Evolutionary conservation across 2,329 filamentous ascomycete species (phyloP), one percentile per base, ranked within the genome.

Genomic region (Dissoconium aciculare): DNA sequence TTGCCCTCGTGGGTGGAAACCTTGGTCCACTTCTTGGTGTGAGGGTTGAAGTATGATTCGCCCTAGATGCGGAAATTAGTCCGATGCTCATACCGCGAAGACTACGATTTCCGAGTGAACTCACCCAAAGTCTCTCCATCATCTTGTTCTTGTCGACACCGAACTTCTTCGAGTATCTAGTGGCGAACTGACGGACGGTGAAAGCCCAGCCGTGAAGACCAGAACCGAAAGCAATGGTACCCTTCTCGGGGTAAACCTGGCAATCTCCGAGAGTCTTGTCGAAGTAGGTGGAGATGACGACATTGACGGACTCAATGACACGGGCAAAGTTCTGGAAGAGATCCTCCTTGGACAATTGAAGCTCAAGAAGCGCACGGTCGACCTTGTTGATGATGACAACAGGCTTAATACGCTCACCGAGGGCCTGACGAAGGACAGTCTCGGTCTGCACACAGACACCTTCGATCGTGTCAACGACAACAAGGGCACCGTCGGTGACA

Each of bases 321-420:
- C 87, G 81, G 45, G 83, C 85, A 79, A 98, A 98, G 61, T 87
- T 93, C 73, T 95, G 87, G 78, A 93, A 98, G 50, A 98, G 70
- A 59, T 98, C 89, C 69, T 98, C 89, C 78, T 95, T 94, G 66
- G 74, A 78, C 57, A 94, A 78, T 71, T 98, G 89, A 45, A 98
- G 77, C 69, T 98, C 89, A 61, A 98, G 84, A 58, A 98, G 82
- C 66, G 89, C 85, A 69, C 89, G 87, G 62, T 98, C 89, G 64
- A 98, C 89, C 80, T 98, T 98, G 84, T 98, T 98, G 76, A 98
- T 94, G 66, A 94, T 80, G 60, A 94, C 75, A 57, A 98, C 87
- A 56, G 89, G 89, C 80, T 95, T 95, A 67, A 98, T 98, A 69
- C 89, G 87, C 78, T 98, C 89, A 75, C 83, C 81, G 53, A 98